Evolutionary conservation across 495 filamentous ascomycete species (phyloP).

Genomic region (Penicillium coprophilum): DNA sequence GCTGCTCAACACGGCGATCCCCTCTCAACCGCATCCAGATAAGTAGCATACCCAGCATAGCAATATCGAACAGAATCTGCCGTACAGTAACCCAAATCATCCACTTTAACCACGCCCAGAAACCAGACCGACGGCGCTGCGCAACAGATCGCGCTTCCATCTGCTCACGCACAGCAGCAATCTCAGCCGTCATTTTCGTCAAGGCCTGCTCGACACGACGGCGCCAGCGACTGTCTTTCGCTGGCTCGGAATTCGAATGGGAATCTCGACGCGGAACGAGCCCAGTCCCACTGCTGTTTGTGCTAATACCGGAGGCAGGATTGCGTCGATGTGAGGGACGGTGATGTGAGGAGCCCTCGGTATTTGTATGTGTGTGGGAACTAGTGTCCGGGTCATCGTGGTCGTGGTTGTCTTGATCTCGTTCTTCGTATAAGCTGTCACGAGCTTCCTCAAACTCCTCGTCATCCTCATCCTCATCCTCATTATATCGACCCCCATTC

Average conservation of each 20-base stretch:
- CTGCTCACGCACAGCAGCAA: constrained; percentile 91
- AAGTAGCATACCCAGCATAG: constrained; percentile 66
- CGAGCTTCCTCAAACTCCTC: constrained; percentile 44
- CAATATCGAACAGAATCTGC: constrained; percentile 70
- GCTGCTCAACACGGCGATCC: constrained; percentile 74
- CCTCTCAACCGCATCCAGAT: constrained; percentile 78
- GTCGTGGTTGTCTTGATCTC: constrained; percentile 29
- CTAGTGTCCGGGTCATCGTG: constrained; percentile 15
- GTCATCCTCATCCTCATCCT: constrained; percentile 34
- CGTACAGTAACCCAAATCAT: constrained; percentile 66
- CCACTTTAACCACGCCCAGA: constrained; percentile 73
- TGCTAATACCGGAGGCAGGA: constrained; percentile 6
- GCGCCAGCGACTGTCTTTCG: constrained; percentile 60
- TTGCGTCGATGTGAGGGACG: constrained; percentile 15
- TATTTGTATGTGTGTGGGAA: constrained; percentile 15
- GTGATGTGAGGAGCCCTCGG: constrained; percentile 17
- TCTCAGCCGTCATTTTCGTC: constrained; percentile 86
- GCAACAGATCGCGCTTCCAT: constrained; percentile 60
- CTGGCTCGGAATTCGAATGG: constrained; percentile 8
- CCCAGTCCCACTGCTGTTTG: constrained; percentile 16
- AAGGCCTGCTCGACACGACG: constrained; percentile 82
- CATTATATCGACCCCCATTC: constrained; percentile 31
- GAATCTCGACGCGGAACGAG: constrained; percentile 9
- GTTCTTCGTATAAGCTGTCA: constrained; percentile 39
- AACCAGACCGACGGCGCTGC: constrained; percentile 47